phyloP scores from a whole-genome alignment of 306 rosid genomes.

The Sechiopsis laciniata region DNA sequence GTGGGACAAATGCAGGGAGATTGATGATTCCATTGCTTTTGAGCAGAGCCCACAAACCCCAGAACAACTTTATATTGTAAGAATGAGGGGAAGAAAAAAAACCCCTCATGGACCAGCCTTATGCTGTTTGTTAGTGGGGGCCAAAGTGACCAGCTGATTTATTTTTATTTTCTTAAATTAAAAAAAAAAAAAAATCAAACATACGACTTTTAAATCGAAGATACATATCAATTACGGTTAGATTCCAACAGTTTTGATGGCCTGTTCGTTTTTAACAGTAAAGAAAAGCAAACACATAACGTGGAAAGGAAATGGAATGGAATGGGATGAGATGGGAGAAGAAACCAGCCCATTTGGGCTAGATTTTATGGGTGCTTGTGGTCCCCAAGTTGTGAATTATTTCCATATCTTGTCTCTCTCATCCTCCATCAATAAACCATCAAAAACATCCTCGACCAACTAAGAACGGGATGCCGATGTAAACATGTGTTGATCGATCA shows the following conservation, averaged over 20 bases:
- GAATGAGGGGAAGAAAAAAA: neutral
- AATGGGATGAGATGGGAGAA: neutral
- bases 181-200: too few species aligned
- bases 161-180: neutral
- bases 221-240: too few species aligned
- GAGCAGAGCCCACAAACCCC: slow-evolving; percentile 16
- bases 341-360: neutral
- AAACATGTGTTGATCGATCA: neutral
- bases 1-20: neutral
- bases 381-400: slow-evolving; percentile 12
- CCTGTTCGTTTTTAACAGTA: neutral
- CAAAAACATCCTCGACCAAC: neutral
- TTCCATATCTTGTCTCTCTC: slow-evolving; percentile 3
- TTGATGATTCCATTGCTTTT: slow-evolving; percentile 23
- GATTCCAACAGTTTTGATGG: too few species aligned
- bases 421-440: neutral
- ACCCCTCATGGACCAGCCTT: slow-evolving; percentile 12
- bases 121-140: slow-evolving; percentile 3
- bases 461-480: neutral
- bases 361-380: slow-evolving; percentile 6
- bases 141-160: neutral
- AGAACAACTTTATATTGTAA: slow-evolving; percentile 1
- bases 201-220: too few species aligned
- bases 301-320: neutral
- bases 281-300: slow-evolving; percentile 1